These are phyloP conservation scores for Diaporthe ampelina DNA, from an alignment of 2,329 filamentous ascomycete genomes.

Conservation along the genomic window DNA sequence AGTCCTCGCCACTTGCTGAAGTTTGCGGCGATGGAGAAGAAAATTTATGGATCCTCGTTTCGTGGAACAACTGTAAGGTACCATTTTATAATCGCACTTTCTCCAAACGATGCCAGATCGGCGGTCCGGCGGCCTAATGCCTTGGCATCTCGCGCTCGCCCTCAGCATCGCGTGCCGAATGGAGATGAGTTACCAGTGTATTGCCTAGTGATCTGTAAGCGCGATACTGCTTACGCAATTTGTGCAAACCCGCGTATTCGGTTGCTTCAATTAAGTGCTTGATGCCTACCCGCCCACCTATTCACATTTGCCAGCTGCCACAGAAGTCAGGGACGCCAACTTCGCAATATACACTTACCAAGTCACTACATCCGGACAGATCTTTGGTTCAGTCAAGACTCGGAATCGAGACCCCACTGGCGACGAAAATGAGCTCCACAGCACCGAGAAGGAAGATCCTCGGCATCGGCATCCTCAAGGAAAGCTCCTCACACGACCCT, in stretches of 20 bases:
- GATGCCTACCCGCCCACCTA: not conserved
- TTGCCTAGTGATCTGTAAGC: slow-evolving; percentile 9
- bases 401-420: too few relatives aligned
- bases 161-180: slow-evolving; percentile 13
- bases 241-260: not conserved
- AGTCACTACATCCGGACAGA: not conserved
- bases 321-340: too few relatives aligned
- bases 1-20: too few relatives aligned
- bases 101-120: not conserved
- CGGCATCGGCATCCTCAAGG: slow-evolving; percentile 33
- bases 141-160: slow-evolving; percentile 24
- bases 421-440: not conserved
- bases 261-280: not conserved
- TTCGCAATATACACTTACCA: not conserved
- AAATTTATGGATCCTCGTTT: too few relatives aligned
- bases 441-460: slow-evolving; percentile 17
- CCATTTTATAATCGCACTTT: not conserved
- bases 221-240: not conserved
- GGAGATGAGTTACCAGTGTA: not conserved
- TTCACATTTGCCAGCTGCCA: not conserved
- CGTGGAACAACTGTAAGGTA: too few relatives aligned
- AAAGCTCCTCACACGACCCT: slow-evolving; percentile 11
- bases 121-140: not conserved
- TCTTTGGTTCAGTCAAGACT: not conserved
- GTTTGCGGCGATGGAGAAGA: too few relatives aligned